Conservation (phyloP, 805 yeast genomes). For the Kodamaea kaohsiungensis region DNA sequence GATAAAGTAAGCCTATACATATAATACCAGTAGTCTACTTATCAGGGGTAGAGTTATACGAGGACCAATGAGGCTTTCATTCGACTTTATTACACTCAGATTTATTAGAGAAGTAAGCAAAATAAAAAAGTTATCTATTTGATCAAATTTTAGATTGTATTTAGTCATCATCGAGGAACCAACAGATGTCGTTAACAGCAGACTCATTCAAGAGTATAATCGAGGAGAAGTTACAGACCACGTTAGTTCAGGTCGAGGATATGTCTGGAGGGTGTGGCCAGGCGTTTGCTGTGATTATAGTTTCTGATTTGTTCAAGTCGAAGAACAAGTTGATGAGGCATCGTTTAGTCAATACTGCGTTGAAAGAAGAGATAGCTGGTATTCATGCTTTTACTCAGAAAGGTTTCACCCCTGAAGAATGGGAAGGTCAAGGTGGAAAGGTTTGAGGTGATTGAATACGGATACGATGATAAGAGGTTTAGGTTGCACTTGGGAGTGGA, state of each 20-base stretch:
- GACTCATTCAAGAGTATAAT: conserved; percentile 50
- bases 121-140: neutral
- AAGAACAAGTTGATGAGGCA: conserved; percentile 86
- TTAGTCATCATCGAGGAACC: neutral
- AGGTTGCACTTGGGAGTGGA: neutral
- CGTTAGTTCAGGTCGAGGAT: conserved; percentile 71
- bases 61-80: too few relatives aligned
- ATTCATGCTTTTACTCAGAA: conserved; percentile 97
- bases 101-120: neutral
- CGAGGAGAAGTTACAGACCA: conserved; percentile 57
- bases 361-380: conserved; percentile 79
- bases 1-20: too few relatives aligned
- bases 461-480: neutral
- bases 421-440: conserved; percentile 41
- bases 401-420: conserved; percentile 84
- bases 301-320: conserved; percentile 67
- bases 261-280: conserved; percentile 94
- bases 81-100: too few relatives aligned
- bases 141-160: neutral
- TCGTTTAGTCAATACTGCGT: conserved; percentile 74
- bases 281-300: conserved; percentile 92
- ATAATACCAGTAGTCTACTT: too few relatives aligned
- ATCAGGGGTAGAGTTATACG: too few relatives aligned
- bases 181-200: conserved; percentile 37
- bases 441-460: neutral